phyloP scores from a whole-genome alignment of 2,329 filamentous ascomycete species.

The Neonectria punicea region DNA sequence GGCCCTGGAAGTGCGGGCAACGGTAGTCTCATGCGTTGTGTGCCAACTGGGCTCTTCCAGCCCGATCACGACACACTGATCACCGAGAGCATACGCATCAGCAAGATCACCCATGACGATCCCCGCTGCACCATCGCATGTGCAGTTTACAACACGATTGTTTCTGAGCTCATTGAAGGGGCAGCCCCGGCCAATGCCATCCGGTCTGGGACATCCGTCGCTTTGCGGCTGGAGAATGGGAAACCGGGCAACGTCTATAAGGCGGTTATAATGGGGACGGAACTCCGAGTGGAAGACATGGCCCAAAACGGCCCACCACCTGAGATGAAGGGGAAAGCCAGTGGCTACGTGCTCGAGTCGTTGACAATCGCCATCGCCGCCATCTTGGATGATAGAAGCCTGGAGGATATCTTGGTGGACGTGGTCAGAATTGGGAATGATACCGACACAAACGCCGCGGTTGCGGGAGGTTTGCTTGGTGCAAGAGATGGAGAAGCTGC shows the following conservation, averaged over 20 bases:
- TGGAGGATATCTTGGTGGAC: constrained; percentile 58
- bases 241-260: constrained; percentile 28
- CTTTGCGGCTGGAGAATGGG: constrained; percentile 37
- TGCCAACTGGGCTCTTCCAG: constrained; percentile 56
- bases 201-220: constrained; percentile 37
- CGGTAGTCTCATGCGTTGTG: constrained; percentile 59
- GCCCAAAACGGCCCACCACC: constrained; percentile 46
- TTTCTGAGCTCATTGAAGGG: constrained; percentile 45
- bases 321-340: constrained; percentile 43
- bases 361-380: constrained; percentile 55
- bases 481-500: constrained; percentile 55
- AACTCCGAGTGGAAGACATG: constrained; percentile 41
- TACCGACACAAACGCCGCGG: constrained; percentile 59
- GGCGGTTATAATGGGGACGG: constrained; percentile 45
- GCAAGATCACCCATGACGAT: constrained; percentile 54
- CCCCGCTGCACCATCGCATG: constrained; percentile 49
- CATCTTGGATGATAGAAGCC: constrained; percentile 50
- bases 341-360: constrained; percentile 57
- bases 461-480: constrained; percentile 58
- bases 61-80: constrained; percentile 39
- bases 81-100: constrained; percentile 50
- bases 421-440: constrained; percentile 57
- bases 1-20: constrained; percentile 55
- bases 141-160: constrained; percentile 54
- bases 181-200: constrained; percentile 42